Evolutionary conservation across 148 eudicot genomes (phyloP).

Genomic region (Gaultheria prostrata): DNA sequence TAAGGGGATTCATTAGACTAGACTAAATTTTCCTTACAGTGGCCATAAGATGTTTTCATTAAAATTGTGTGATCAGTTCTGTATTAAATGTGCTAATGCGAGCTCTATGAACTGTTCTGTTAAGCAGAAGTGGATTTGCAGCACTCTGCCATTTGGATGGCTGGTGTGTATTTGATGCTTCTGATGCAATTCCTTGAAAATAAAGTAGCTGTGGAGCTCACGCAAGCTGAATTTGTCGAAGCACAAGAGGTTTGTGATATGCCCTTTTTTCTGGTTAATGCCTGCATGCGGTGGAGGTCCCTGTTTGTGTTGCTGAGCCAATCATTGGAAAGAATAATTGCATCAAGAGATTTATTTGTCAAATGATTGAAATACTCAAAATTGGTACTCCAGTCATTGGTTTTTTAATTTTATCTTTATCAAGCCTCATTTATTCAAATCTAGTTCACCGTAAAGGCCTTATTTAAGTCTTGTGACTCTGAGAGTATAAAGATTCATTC

Average conservation of each 20-base stretch:
- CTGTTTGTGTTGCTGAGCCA: not conserved
- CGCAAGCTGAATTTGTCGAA: slow-evolving; percentile 85
- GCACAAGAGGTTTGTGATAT: slow-evolving; percentile 85
- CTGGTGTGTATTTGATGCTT: slow-evolving; percentile 89
- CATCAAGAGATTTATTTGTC: not conserved
- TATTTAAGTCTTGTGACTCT: not conserved
- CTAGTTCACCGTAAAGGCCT: not conserved
- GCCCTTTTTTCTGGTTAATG: not conserved
- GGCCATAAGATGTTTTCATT: not conserved
- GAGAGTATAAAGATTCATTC: not conserved
- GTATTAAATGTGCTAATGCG: slow-evolving; percentile 5
- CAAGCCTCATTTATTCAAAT: not conserved
- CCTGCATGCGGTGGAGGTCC: not conserved
- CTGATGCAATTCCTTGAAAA: slow-evolving; percentile 96
- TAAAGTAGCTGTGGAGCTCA: slow-evolving; percentile 93
- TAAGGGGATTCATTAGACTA: not conserved
- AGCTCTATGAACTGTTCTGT: slow-evolving; percentile 19
- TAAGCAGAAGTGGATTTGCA: slow-evolving; percentile 84
- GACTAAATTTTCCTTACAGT: not conserved
- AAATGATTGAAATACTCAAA: not conserved
- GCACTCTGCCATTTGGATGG: slow-evolving; percentile 94
- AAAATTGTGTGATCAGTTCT: not conserved
- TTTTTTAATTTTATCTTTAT: not conserved
- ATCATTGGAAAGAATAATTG: not conserved
- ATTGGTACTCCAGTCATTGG: not conserved